Base-by-base conservation (phyloP, 2,329 filamentous ascomycete genomes). In the Eurotiales sp. region DNA sequence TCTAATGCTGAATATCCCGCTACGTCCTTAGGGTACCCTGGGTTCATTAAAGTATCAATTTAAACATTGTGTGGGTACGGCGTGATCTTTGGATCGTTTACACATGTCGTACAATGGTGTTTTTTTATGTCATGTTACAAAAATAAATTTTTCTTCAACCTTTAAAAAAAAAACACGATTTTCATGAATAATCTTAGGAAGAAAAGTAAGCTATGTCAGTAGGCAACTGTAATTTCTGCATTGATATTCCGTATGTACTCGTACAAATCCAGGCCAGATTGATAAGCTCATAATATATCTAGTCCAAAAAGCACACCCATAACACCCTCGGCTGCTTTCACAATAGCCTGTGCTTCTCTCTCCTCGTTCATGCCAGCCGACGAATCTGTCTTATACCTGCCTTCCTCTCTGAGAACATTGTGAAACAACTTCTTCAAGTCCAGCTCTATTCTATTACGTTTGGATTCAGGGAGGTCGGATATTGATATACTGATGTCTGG, bases 341-440 rank as follows among this genome's bases (percentile, higher is more conserved):
- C 44, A 47, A 73, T 61, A 6, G 58, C 54, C 46, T 64, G 60
- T 32, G 58, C 55, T 51, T 65, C 59, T 23, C 56, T 58, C 12
- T 56, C 57, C 14, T 54, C 56, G 36, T 52, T 52, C 19, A 52
- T 51, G 3, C 14, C 51, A 51, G 15, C 39, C 10, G 45, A 42
- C 4, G 21, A 47, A 8, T 37, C 41, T 4, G 11, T 46, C 12
- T 23, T 45, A 21, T 50, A 62, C 8, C 25, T 29, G 25, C 39
- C n/a, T 17, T 42, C 29, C 11, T 51, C 62, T 34, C 46, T 61
- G 8, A 72, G 51, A 43, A 72, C 53, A n/a, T 59, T 60, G 43
- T 65, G 59, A 39, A 73, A 72, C 25, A 72, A 54, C n/a, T 61
- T 64, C 51, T 68, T 72, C 8, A 64, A 58, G 48, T 72, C 70